These are phyloP conservation scores for Hibiscus mutabilis DNA, from an alignment of 345 rosid species.

Conservation along the genomic window DNA sequence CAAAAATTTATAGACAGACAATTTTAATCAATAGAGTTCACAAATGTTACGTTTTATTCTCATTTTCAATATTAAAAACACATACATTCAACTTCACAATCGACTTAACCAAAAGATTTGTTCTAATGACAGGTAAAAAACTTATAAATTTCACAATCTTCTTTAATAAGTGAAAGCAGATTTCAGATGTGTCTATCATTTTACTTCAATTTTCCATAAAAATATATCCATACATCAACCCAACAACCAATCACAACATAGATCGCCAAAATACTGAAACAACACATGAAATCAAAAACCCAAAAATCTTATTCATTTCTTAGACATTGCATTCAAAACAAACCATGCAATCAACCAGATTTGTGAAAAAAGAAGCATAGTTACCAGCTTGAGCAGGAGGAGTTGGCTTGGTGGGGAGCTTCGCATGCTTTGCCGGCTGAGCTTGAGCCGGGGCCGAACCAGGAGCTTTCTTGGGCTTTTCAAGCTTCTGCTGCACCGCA, in stretches of 20 bases:
- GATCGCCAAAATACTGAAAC: neutral
- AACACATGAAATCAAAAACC: slow-evolving; percentile 3
- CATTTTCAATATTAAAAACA: too few relatives aligned
- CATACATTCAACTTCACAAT: neutral
- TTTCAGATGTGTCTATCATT: neutral
- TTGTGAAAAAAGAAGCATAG: neutral
- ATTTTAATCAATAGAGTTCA: too few relatives aligned
- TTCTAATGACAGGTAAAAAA: neutral
- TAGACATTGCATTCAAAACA: neutral
- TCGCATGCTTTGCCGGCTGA: slow-evolving; percentile 46
- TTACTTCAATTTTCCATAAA: neutral
- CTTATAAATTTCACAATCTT: neutral
- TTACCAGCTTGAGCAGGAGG: slow-evolving; percentile 85
- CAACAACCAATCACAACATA: neutral
- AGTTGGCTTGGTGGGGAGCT: slow-evolving; percentile 72
- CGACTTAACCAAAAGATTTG: neutral
- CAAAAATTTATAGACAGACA: too few relatives aligned
- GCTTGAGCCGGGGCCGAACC: slow-evolving; percentile 27
- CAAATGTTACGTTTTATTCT: too few relatives aligned
- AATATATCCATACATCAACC: neutral
- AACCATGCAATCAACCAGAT: neutral
- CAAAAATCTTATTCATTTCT: neutral
- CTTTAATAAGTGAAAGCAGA: too few relatives aligned
- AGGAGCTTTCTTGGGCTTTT: slow-evolving; percentile 55
- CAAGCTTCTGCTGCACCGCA: slow-evolving; percentile 33